A percentile compares a stretch with the other conserved stretches of the same genome.
These are phyloP conservation scores for Cystobasidium ongulense DNA, from an alignment of 768 basidiomycete species.

Conservation along the genomic window DNA sequence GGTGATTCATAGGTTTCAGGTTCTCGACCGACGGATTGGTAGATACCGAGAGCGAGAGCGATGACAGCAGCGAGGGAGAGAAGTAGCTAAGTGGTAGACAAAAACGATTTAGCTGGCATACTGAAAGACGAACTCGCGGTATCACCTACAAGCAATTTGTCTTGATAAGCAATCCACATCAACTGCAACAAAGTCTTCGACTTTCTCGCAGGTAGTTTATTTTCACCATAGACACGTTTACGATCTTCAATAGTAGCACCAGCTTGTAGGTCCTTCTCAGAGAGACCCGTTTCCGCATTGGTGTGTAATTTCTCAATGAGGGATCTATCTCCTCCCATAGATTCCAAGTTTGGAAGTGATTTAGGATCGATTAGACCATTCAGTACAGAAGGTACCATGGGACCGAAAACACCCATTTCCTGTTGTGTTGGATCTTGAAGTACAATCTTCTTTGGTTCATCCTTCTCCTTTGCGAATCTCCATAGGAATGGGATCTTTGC, in stretches of 20 bases:
- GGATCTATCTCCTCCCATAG: constrained; percentile 63
- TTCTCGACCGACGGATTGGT: constrained; percentile 77
- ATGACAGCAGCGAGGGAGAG: constrained; percentile 85
- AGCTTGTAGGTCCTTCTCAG: constrained; percentile 12
- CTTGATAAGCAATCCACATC: constrained; percentile 79
- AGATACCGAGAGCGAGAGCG: constrained; percentile 85
- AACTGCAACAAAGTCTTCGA: constrained; percentile 63
- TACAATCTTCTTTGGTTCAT: not conserved
- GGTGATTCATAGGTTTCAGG: constrained; percentile 46
- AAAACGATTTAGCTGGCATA: not conserved
- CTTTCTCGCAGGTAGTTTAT: constrained; percentile 62
- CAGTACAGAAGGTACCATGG: constrained; percentile 36
- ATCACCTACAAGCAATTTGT: constrained; percentile 71
- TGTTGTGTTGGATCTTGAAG: constrained; percentile 30
- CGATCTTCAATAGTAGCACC: constrained; percentile 51
- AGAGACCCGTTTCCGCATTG: constrained; percentile 48
- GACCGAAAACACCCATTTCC: constrained; percentile 38
- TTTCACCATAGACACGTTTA: constrained; percentile 62
- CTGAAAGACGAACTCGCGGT: not conserved
- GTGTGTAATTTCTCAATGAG: constrained; percentile 70
- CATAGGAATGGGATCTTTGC: constrained; percentile 6
- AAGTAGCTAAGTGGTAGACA: constrained; percentile 55
- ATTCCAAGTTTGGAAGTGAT: constrained; percentile 49
- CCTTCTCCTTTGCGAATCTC: not conserved
- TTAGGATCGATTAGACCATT: constrained; percentile 74